phyloP scores from a whole-genome alignment of 1,284 basidiomycete species.

The Puccinia polysora region DNA sequence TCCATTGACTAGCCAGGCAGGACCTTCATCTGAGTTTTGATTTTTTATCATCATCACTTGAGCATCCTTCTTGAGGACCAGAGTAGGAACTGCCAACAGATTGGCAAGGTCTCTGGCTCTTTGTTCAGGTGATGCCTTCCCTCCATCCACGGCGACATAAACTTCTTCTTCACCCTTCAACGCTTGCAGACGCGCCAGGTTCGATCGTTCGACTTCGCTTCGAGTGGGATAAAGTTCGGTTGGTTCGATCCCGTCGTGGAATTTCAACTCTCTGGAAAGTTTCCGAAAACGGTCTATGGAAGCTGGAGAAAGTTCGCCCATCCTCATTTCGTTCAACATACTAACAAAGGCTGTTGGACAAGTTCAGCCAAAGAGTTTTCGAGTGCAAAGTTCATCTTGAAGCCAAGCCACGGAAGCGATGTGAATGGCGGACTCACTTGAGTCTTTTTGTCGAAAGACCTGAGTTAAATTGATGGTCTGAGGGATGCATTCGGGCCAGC shows the following conservation, averaged over 20 bases:
- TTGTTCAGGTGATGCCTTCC: conserved; percentile 28
- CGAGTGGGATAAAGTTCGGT: conserved; percentile 81
- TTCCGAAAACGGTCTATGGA: conserved; percentile 63
- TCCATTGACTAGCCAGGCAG: conserved; percentile 68
- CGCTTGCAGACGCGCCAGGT: conserved; percentile 62
- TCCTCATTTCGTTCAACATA: conserved; percentile 85
- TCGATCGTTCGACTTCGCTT: conserved; percentile 75
- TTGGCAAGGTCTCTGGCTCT: conserved; percentile 47
- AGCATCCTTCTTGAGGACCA: conserved; percentile 66
- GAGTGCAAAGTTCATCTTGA: background rate
- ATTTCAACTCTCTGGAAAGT: conserved; percentile 61
- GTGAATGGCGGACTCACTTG: conserved; percentile 48
- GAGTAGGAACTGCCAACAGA: conserved; percentile 53
- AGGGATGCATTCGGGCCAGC: conserved; percentile 71
- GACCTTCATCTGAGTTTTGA: conserved; percentile 57
- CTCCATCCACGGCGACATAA: conserved; percentile 47
- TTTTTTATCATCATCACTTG: conserved; percentile 72
- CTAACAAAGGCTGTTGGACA: conserved; percentile 66
- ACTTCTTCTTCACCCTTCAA: conserved; percentile 44
- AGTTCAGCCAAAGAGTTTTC: background rate
- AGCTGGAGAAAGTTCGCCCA: conserved; percentile 62
- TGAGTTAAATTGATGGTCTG: conserved; percentile 79
- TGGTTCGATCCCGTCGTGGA: conserved; percentile 69
- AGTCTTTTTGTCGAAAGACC: conserved; percentile 70
- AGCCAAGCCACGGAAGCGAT: background rate